These are phyloP conservation scores for Trichosanthes truncata DNA, from an alignment of 306 rosid species.

Conservation along the genomic window DNA sequence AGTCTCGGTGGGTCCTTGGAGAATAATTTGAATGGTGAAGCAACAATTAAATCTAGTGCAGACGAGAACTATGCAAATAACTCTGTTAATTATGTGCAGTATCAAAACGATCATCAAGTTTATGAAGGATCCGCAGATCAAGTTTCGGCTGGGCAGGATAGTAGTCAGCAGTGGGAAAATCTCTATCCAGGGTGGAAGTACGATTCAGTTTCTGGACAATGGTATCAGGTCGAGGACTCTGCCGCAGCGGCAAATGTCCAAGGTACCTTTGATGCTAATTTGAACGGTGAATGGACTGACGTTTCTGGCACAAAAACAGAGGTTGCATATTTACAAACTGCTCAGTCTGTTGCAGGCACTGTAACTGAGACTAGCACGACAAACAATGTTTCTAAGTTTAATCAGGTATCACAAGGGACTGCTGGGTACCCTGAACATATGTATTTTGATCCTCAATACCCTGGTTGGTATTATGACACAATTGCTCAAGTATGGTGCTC, in stretches of 20 bases:
- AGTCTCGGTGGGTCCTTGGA: constrained; percentile 16
- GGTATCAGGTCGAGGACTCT: constrained; percentile 58
- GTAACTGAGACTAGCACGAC: constrained; percentile 44
- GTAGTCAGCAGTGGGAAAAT: constrained; percentile 59
- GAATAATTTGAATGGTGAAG: constrained; percentile 19
- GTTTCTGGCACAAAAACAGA: constrained; percentile 32
- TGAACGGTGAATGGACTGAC: constrained; percentile 27
- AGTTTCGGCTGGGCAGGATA: constrained; percentile 36
- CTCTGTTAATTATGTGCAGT: constrained; percentile 25
- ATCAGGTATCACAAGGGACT: constrained; percentile 44
- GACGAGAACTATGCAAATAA: constrained; percentile 20
- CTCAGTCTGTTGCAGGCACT: constrained; percentile 38
- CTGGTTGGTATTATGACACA: constrained; percentile 79
- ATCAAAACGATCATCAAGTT: constrained; percentile 35
- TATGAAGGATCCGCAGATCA: constrained; percentile 30
- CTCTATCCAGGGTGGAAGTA: constrained; percentile 82
- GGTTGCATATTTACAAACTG: constrained; percentile 35
- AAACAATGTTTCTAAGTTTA: constrained; percentile 31
- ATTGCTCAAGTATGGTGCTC: constrained; percentile 56
- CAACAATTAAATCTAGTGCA: constrained; percentile 11
- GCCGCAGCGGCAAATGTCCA: constrained; percentile 22
- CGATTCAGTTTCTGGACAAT: constrained; percentile 49
- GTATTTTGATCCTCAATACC: constrained; percentile 68
- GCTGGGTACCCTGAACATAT: constrained; percentile 71
- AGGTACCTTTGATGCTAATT: constrained; percentile 21